Evolutionary conservation across 2,329 filamentous ascomycete species (phyloP).

Genomic region (Pestalotiopsis fici): DNA sequence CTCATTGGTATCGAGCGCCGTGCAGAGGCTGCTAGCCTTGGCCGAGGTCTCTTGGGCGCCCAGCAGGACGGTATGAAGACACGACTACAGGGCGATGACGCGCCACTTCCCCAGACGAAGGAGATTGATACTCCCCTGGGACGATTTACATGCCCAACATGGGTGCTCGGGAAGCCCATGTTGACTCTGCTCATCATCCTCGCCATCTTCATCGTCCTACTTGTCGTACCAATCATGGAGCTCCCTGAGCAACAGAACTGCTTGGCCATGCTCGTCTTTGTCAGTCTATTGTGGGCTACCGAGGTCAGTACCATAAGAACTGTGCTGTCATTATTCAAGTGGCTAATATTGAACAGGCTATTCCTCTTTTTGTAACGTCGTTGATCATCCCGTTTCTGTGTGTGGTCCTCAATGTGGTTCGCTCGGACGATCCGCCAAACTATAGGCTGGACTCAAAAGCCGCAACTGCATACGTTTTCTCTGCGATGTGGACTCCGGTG

Average conservation of each 20-base stretch:
- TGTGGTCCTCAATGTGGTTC: slow-evolving; percentile 82
- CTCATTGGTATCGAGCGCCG: slow-evolving; percentile 98
- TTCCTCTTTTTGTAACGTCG: slow-evolving; percentile 95
- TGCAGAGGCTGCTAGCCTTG: slow-evolving; percentile 90
- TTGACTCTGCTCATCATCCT: slow-evolving; percentile 73
- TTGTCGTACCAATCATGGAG: slow-evolving; percentile 80
- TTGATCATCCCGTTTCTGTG: slow-evolving; percentile 91
- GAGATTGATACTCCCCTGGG: slow-evolving; percentile 81
- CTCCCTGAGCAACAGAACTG: slow-evolving; percentile 94
- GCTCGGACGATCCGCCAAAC: slow-evolving; percentile 69
- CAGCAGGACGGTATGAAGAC: slow-evolving; percentile 68
- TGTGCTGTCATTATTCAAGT: background rate
- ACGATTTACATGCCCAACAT: slow-evolving; percentile 72
- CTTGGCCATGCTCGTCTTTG: slow-evolving; percentile 88
- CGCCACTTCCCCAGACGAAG: slow-evolving; percentile 60
- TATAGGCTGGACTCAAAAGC: slow-evolving; percentile 74
- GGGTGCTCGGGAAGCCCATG: slow-evolving; percentile 83
- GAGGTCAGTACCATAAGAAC: slow-evolving; percentile 57
- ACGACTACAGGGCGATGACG: slow-evolving; percentile 83
- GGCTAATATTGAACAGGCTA: slow-evolving; percentile 58
- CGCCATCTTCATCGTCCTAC: slow-evolving; percentile 70
- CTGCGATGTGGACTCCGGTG: slow-evolving; percentile 98
- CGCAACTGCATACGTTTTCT: slow-evolving; percentile 83
- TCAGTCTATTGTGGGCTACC: slow-evolving; percentile 93
- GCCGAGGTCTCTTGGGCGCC: slow-evolving; percentile 78